Evolutionary conservation across 257 asterid genomes (phyloP), one percentile per base, ranked within the genome.

Genomic region (Nicotiana benthamiana): DNA sequence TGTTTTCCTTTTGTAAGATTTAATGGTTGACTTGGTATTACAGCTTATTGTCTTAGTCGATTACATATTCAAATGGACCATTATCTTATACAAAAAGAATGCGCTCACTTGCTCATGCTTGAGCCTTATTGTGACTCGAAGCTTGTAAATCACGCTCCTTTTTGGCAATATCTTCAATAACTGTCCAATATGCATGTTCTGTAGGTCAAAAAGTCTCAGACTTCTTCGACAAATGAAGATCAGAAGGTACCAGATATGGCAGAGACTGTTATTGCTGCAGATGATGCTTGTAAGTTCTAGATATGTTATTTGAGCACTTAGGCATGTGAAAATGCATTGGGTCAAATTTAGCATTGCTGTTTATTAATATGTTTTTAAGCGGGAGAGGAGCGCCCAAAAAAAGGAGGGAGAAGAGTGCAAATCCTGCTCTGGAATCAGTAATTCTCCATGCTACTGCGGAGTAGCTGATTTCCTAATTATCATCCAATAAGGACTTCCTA

Each of bases 131-230:
- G 43, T 6, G 40, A 46, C 22, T 72, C 59, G 1, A 22, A 72
- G 60, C 15, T 46, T 72, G 36, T 6, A 46, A 46, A 6, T 43
- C 36, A 3, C 6, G 22, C 36, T 40, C 56, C 56, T 11, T 70
- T 70, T 70, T 72, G 60, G 60, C 60, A 13, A 46, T 24, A 6
- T 24, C 78, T 46, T 72, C 2, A 1, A 18, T 20, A 46, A 16
- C n/a, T n/a, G n/a, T n/a, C n/a, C n/a, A n/a, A 72, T 46, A 0
- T 24, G 61, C 61, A 24, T 43, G 18, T 76, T 64, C 9, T 78
- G 82, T 87, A 92, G 99, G 97, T 91, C 59, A 90, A 80, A 83
- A 92, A 90, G 89, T 51, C 90, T 18, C 89, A 90, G 88, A 81
- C 97, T 84, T 86, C 93, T 0, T 86, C 88, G 78, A 70, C 66